Conservation (phyloP, 23 red algal genomes). For the Gracilaria domingensis region DNA sequence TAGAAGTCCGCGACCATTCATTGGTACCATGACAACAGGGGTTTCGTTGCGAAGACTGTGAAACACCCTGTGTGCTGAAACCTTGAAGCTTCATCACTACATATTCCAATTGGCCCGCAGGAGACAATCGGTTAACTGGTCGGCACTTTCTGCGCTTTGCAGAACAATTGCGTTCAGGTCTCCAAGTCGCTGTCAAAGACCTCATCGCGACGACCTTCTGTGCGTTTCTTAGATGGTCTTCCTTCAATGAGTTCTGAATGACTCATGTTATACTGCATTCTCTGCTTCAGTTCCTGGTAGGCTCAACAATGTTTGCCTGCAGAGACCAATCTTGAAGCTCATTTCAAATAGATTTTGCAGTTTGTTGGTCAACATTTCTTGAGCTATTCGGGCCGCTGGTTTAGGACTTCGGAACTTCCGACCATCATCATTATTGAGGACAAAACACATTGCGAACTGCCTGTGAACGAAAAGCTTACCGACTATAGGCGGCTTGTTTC, state of each 20-base stretch:
- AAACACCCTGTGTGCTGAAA: not conserved
- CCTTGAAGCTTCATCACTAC: no score
- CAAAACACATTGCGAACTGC: not conserved
- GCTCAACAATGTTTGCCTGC: not conserved
- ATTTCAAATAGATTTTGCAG: not conserved
- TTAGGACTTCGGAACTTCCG: not conserved
- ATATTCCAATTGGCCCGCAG: not conserved
- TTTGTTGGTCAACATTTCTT: not conserved
- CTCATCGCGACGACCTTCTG: not conserved
- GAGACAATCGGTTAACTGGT: not conserved
- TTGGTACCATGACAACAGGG: not conserved
- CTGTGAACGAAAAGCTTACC: slow-evolving; percentile 3
- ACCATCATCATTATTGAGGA: not conserved
- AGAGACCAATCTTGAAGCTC: not conserved
- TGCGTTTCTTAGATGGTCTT: not conserved
- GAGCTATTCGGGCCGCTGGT: not conserved
- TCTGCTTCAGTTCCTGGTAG: not conserved
- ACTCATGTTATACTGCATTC: not conserved
- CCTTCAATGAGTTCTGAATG: not conserved
- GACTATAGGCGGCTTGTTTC: not conserved
- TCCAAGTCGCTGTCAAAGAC: not conserved
- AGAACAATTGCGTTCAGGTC: not conserved
- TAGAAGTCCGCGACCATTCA: not conserved
- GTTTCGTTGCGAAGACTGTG: not conserved
- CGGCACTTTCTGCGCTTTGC: not conserved